Evolutionary conservation across 2,329 filamentous ascomycete species (phyloP), one percentile per base, ranked within the genome.

Genomic region (Fusarium cicatricum): DNA sequence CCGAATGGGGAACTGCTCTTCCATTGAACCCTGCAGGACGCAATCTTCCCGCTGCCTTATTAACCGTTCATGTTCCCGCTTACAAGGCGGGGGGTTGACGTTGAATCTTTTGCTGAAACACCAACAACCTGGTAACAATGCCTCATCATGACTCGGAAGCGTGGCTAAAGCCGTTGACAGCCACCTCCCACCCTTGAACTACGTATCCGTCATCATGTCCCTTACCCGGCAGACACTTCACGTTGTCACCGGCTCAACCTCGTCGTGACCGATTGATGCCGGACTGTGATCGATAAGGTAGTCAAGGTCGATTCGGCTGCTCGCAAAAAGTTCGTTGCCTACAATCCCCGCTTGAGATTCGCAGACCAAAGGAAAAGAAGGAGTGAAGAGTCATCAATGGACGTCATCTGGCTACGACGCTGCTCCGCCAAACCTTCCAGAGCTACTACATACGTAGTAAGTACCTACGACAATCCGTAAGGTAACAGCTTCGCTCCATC

Each of bases 171-270:
- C 37, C 29, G 32, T 48, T 34, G 40, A 50, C 43, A 55, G 47
- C 32, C 29, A 33, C 17, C 19, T 55, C 43, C 45, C 37, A 34
- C 51, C 48, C 39, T 55, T 46, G 34, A 21, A 21, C 23, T 37
- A 50, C 34, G 39, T n/a, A n/a, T n/a, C n/a, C n/a, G n/a, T n/a
- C n/a, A n/a, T n/a, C n/a, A n/a, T n/a, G n/a, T n/a, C n/a, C n/a
- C n/a, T n/a, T n/a, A n/a, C n/a, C n/a, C n/a, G 28, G 23, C 7
- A 44, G 64, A 62, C 64, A 64, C 60, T 59, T 65, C 64, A 64
- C 43, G 56, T 53, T 29, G 56, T 58, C 44, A 55, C 42, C 53
- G 54, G 56, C 51, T 57, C 54, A 59, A 41, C 45, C 43, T 53
- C 54, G 50, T 55, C 57, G 59, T 68, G 52, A 55, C 60, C 50